Conservation (phyloP, 148 eudicot species). For the Limonium bicolor region DNA sequence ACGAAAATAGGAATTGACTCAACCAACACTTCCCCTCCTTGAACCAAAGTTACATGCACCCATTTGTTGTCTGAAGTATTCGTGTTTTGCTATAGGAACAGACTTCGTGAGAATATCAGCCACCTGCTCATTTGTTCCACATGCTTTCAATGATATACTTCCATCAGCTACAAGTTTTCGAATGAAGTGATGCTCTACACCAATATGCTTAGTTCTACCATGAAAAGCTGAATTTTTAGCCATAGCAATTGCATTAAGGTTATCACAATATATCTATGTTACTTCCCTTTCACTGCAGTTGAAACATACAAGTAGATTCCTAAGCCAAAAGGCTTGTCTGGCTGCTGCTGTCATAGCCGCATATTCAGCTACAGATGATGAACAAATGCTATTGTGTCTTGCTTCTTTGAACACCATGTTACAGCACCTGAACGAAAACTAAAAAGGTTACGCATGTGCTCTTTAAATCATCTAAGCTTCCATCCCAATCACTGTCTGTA, state of each 20-base stretch:
- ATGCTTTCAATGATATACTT: too few relatives aligned
- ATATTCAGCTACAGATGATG: neutral
- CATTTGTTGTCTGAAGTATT: neutral
- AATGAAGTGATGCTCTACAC: neutral
- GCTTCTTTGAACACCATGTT: neutral
- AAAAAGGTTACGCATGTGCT: neutral
- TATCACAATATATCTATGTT: neutral
- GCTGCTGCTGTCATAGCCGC: too few relatives aligned
- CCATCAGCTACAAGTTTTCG: neutral
- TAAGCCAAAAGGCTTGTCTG: neutral
- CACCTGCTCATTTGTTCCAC: neutral
- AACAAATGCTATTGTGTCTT: neutral
- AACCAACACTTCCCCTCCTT: too few relatives aligned
- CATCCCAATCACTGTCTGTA: neutral
- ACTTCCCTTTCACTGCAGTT: neutral
- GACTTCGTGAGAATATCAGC: neutral
- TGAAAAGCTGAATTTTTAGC: neutral
- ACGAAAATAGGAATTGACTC: too few relatives aligned
- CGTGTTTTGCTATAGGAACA: neutral
- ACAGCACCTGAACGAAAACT: neutral
- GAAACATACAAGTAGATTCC: neutral
- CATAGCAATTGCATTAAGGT: too few relatives aligned
- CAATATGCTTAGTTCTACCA: neutral
- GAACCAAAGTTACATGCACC: neutral
- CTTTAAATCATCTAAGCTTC: too few relatives aligned